Percentiles rank a stretch among this genome's conserved stretches.
Evolutionary conservation across 768 basidiomycete species (phyloP).

Genomic region (Phylloporus rhodoxanthus): DNA sequence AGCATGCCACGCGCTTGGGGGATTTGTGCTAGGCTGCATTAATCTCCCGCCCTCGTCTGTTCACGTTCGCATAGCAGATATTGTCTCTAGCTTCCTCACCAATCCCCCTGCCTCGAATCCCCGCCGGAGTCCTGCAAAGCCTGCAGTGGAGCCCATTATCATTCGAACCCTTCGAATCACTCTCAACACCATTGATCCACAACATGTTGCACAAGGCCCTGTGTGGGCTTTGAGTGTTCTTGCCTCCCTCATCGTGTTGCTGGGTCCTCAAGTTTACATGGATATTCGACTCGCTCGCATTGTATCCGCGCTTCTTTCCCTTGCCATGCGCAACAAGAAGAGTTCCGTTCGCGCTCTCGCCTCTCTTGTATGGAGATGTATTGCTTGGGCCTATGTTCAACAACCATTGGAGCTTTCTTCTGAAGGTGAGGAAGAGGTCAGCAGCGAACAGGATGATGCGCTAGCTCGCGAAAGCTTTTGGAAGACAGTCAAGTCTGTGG

Average conservation of each 20-base stretch:
- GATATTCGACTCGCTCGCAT: conserved; percentile 40
- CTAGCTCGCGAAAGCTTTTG: conserved; percentile 36
- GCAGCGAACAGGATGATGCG: conserved; percentile 22
- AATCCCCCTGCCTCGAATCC: conserved; percentile 33
- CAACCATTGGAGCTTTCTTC: conserved; percentile 32
- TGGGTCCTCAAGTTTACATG: conserved; percentile 49
- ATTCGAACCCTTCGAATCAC: conserved; percentile 64
- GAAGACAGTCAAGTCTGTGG: conserved; percentile 45
- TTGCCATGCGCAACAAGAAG: conserved; percentile 58
- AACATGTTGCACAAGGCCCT: conserved; percentile 65
- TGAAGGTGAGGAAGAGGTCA: conserved; percentile 14
- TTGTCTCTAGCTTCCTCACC: conserved; percentile 45
- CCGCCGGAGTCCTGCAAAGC: conserved; percentile 33
- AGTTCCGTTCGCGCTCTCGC: conserved; percentile 57
- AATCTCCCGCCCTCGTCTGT: conserved; percentile 41
- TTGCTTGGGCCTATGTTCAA: conserved; percentile 62
- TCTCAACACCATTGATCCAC: conserved; percentile 47
- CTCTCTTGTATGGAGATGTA: conserved; percentile 58
- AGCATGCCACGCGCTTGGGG: conserved; percentile 72
- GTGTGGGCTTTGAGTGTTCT: conserved; percentile 72
- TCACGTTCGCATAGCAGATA: conserved; percentile 50
- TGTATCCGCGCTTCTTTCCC: conserved; percentile 45
- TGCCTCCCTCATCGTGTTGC: conserved; percentile 58
- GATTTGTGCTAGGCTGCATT: conserved; percentile 52
- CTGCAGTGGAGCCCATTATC: conserved; percentile 44